phyloP scores from a whole-genome alignment of 441 rosid genomes.

The Breynia disticha region DNA sequence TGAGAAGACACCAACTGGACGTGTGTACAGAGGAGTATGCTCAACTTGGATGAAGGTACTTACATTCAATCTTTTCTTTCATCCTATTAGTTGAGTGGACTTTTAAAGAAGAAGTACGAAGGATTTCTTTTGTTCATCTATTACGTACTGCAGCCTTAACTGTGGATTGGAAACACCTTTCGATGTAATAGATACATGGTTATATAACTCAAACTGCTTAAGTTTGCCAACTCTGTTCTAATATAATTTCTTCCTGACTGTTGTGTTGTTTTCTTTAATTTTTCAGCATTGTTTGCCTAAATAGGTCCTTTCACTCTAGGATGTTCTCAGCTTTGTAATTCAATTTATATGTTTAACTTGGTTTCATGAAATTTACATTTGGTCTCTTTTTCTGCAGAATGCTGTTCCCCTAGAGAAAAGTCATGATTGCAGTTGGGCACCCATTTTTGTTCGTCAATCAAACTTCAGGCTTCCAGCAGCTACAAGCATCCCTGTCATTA shows the following conservation, averaged over 20 bases:
- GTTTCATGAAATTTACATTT: neutral
- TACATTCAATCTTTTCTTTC: neutral
- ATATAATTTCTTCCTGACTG: too few relatives aligned
- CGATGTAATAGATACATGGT: too few relatives aligned
- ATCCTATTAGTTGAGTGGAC: neutral
- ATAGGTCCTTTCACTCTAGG: too few relatives aligned
- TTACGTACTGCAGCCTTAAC: too few relatives aligned
- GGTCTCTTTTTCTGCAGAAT: conserved; percentile 30
- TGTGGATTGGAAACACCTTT: too few relatives aligned
- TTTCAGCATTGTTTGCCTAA: too few relatives aligned
- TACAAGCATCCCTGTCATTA: conserved; percentile 68
- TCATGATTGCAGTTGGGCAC: conserved; percentile 66
- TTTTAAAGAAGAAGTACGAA: neutral
- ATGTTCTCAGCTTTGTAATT: too few relatives aligned
- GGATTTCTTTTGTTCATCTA: too few relatives aligned
- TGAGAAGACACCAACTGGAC: conserved; percentile 76
- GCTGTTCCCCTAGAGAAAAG: conserved; percentile 57
- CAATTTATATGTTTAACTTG: neutral
- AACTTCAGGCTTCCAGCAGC: conserved; percentile 85
- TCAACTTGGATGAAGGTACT: conserved; percentile 99
- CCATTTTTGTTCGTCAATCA: conserved; percentile 82
- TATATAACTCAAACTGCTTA: too few relatives aligned
- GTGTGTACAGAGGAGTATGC: conserved; percentile 90
- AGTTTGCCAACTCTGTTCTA: too few relatives aligned
- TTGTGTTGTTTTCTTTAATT: too few relatives aligned